phyloP scores from a whole-genome alignment of 2,329 filamentous ascomycete genomes.

The Tolypocladium ophioglossoides region DNA sequence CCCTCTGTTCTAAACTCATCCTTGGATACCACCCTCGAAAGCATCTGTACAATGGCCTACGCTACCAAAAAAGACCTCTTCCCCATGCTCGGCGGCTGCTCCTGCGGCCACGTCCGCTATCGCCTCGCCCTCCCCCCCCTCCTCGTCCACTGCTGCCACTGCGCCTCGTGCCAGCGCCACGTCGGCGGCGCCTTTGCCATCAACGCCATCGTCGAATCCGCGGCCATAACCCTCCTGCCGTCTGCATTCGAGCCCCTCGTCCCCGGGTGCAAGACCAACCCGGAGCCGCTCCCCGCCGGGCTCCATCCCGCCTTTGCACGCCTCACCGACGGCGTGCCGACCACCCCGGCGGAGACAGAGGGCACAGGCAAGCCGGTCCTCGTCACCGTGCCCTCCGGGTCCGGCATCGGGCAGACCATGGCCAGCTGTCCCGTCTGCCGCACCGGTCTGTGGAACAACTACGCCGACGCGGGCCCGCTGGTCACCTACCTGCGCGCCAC shows the following conservation, averaged over 20 bases:
- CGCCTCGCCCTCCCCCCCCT: constrained; percentile 46
- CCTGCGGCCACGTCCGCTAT: constrained; percentile 60
- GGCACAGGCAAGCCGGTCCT: constrained; percentile 7
- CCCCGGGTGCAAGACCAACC: background rate
- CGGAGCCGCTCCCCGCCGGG: background rate
- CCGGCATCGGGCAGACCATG: constrained; percentile 28
- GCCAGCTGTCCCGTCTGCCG: constrained; percentile 31
- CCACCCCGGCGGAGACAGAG: background rate
- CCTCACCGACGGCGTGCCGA: constrained; percentile 6
- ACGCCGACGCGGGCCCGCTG: constrained; percentile 19
- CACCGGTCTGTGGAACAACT: constrained; percentile 30
- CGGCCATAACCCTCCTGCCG: constrained; percentile 16
- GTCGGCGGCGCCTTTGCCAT: constrained; percentile 27
- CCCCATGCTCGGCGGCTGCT: constrained; percentile 41
- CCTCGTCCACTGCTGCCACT: constrained; percentile 35
- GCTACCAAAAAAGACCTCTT: constrained; percentile 13
- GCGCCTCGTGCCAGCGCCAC: constrained; percentile 34
- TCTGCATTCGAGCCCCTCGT: background rate
- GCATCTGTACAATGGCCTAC: constrained; percentile 10
- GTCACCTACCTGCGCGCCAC: constrained; percentile 30
- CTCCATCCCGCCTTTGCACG: constrained; percentile 7
- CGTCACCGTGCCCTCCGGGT: constrained; percentile 25
- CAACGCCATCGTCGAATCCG: constrained; percentile 31
- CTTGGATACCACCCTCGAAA: background rate
- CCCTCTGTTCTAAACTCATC: background rate